phyloP scores from a whole-genome alignment of 164 flowering plant genomes.

The Vitis amurensis region DNA sequence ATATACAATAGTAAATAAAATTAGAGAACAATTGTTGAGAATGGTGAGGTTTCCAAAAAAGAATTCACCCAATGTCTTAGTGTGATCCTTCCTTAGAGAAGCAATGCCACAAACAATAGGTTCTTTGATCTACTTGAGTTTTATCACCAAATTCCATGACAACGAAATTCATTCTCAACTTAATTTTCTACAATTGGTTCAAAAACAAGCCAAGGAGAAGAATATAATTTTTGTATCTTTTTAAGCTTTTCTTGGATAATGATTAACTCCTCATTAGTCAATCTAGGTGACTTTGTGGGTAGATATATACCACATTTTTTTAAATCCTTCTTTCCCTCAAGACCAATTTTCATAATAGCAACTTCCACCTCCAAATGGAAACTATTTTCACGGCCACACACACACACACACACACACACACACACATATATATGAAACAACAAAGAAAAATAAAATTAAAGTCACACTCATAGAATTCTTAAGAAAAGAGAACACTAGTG shows the following conservation, averaged over 20 bases:
- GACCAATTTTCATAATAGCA: slow-evolving; percentile 88
- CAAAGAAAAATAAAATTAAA: not conserved
- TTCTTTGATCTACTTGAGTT: slow-evolving; percentile 56
- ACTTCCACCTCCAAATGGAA: slow-evolving; percentile 69
- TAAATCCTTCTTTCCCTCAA: slow-evolving; percentile 47
- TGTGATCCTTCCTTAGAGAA: slow-evolving; percentile 89
- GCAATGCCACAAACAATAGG: slow-evolving; percentile 89
- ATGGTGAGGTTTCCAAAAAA: slow-evolving; percentile 3
- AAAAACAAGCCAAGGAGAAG: not conserved
- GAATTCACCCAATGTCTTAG: slow-evolving; percentile 58
- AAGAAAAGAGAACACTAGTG: not conserved
- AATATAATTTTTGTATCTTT: not conserved
- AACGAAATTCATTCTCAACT: not conserved
- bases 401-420: too few relatives aligned
- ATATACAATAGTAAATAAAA: not conserved
- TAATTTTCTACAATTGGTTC: not conserved
- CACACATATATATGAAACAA: not conserved
- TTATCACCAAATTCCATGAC: slow-evolving; percentile 1
- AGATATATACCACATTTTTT: slow-evolving; percentile 80
- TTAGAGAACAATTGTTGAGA: not conserved
- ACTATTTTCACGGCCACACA: not conserved
- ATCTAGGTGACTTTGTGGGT: not conserved
- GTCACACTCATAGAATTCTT: too few relatives aligned
- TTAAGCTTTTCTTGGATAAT: not conserved
- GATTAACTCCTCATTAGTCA: not conserved